Percentiles rank a stretch among this genome's conserved stretches.
These are phyloP conservation scores for Berberis vulgaris DNA, from an alignment of 164 flowering plant species.

Conservation along the genomic window DNA sequence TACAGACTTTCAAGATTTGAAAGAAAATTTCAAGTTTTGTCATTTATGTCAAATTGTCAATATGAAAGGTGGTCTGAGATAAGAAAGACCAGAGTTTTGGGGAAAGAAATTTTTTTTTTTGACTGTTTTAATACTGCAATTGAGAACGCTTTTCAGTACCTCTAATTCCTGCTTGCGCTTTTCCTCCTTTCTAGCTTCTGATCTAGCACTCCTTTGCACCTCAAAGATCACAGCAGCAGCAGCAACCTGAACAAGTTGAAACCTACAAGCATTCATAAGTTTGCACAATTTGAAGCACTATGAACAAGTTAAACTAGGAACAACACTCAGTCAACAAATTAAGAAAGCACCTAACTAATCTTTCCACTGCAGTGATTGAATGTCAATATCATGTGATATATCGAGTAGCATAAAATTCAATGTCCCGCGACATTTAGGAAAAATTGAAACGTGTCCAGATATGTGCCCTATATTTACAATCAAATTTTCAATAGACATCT, in stretches of 20 bases:
- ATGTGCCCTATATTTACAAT: too few relatives aligned
- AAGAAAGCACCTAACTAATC: too few relatives aligned
- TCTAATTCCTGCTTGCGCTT: slow-evolving; percentile 46
- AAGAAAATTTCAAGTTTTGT: too few relatives aligned
- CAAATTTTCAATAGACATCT: too few relatives aligned
- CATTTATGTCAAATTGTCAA: too few relatives aligned
- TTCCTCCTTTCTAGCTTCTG: slow-evolving; percentile 86
- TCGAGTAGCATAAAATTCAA: too few relatives aligned
- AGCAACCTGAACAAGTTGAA: slow-evolving; percentile 48
- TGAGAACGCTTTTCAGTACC: slow-evolving; percentile 24
- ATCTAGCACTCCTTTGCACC: slow-evolving; percentile 67
- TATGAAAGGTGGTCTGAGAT: not conserved
- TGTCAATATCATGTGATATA: too few relatives aligned
- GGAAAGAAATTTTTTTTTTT: not conserved
- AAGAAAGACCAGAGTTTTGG: not conserved
- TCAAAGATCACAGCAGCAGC: slow-evolving; percentile 68
- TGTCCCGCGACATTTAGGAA: too few relatives aligned
- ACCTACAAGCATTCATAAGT: not conserved
- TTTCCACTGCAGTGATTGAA: too few relatives aligned
- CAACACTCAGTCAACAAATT: not conserved
- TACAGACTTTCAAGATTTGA: too few relatives aligned
- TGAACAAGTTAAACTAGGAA: not conserved
- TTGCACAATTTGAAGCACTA: not conserved
- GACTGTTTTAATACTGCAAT: not conserved
- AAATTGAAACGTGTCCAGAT: too few relatives aligned